Base-by-base conservation (phyloP, 2,329 filamentous ascomycete species). In the Knoxdaviesia proteae region DNA sequence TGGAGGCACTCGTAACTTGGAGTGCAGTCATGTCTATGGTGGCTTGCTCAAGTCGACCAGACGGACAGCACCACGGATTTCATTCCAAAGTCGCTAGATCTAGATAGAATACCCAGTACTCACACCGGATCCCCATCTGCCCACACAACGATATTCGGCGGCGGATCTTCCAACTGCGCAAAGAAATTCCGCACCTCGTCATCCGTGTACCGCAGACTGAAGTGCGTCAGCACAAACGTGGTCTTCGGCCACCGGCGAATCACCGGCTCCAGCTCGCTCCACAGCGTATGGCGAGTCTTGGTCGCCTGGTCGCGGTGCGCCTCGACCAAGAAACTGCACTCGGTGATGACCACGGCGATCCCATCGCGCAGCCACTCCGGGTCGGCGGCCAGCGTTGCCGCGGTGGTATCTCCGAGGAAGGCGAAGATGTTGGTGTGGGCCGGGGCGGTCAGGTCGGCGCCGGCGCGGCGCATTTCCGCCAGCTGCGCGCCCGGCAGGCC, bases 351-450 rank as follows among this genome's bases (percentile, higher is more conserved):
- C 5, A 67, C 62, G 6, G 58, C 55, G 9, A 67, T 57, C 0
- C 54, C 61, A 1, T 52, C 49, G 3, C 45, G 41, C 32, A 68
- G 45, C 62, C 64, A 67, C 30, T 50, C 47, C 0, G 62, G 62
- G 42, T 52, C 61, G 0, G 51, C 50, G 7, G 57, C 58, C 6
- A 68, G 53, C 4, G 58, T 59, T 10, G 51, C 49, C 5, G 61
- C 56, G 2, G 64, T 66, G 1, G 62, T 64, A 49, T 68, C 65
- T 5, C 65, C 65, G 4, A 68, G 51, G 42, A 68, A 68, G 7
- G 64, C 64, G 40, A 68, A 65, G 1, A 67, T 55, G 35, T 62
- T 59, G 5, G 51, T 51, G 5, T 53, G 53, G 5, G 58, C 56
- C 4, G 59, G 54, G 1, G 54, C 56, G 1, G 65, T 67, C 47